phyloP scores from a whole-genome alignment of 192 early-diverging fungal species.

The Powellomyces hirtus region DNA sequence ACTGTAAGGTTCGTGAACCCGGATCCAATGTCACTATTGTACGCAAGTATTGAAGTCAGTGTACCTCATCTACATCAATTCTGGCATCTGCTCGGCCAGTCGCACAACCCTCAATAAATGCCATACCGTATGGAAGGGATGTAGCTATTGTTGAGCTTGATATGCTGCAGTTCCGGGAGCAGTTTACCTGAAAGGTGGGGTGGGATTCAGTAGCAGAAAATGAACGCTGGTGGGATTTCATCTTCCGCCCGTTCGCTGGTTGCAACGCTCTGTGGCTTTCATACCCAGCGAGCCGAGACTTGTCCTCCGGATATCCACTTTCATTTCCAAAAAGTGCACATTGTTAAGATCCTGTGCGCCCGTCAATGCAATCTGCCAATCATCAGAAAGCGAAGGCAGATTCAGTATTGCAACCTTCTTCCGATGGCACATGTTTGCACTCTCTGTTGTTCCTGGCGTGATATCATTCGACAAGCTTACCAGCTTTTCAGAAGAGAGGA shows the following conservation, averaged over 20 bases:
- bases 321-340: slow-evolving; percentile 36
- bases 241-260: not conserved
- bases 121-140: slow-evolving; percentile 40
- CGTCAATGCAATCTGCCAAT: slow-evolving; percentile 25
- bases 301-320: slow-evolving; percentile 42
- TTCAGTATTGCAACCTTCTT: not conserved
- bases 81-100: too few species aligned
- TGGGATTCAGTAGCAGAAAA: too few species aligned
- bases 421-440: not conserved
- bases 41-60: too few species aligned
- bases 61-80: too few species aligned
- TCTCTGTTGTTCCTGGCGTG: not conserved
- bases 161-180: slow-evolving; percentile 29
- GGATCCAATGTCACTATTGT: slow-evolving; percentile 44
- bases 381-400: slow-evolving; percentile 5
- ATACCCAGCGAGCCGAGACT: slow-evolving; percentile 31
- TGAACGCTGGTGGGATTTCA: too few species aligned
- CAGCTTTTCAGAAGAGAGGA: slow-evolving; percentile 38
- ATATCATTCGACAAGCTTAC: slow-evolving; percentile 1
- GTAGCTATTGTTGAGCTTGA: slow-evolving; percentile 48
- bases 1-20: slow-evolving; percentile 39
- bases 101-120: too few species aligned
- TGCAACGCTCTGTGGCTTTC: not conserved
- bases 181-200: too few species aligned
- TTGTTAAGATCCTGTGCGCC: slow-evolving; percentile 19